phyloP scores from a whole-genome alignment of 768 basidiomycete genomes.

The Dictyophora rubrovolvata region DNA sequence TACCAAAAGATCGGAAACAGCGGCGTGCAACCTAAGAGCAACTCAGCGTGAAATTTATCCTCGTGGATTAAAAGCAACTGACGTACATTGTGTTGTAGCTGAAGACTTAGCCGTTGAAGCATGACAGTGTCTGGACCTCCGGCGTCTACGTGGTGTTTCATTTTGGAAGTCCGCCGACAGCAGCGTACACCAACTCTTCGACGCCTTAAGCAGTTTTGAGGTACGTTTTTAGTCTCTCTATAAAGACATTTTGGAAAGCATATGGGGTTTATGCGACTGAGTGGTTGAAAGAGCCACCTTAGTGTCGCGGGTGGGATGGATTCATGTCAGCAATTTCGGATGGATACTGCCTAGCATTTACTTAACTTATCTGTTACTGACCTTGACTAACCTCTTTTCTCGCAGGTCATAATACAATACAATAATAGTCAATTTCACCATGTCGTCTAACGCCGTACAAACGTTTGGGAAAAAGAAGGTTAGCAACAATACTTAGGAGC shows the following conservation, averaged over 20 bases:
- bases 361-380: neutral
- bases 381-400: neutral
- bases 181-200: constrained; percentile 30
- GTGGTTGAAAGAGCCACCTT: neutral
- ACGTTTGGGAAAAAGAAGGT: constrained; percentile 99
- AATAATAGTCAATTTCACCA: constrained; percentile 28
- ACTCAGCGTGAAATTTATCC: neutral
- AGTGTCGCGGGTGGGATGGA: constrained; percentile 26
- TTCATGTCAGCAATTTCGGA: constrained; percentile 25
- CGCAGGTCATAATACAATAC: neutral
- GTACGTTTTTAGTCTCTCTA: neutral
- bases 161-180: constrained; percentile 22
- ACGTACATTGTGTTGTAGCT: neutral
- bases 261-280: neutral
- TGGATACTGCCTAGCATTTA: constrained; percentile 21
- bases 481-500: constrained; percentile 16
- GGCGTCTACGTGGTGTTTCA: neutral
- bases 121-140: neutral
- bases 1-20: neutral
- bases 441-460: constrained; percentile 91
- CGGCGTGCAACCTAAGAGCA: neutral
- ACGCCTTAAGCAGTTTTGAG: constrained; percentile 1
- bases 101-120: neutral
- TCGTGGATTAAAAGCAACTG: neutral
- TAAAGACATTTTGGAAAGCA: neutral